Percentiles rank a stretch among this genome's conserved stretches.
phyloP scores from a whole-genome alignment of 768 basidiomycete genomes.

The Boletus rubroflammeus region DNA sequence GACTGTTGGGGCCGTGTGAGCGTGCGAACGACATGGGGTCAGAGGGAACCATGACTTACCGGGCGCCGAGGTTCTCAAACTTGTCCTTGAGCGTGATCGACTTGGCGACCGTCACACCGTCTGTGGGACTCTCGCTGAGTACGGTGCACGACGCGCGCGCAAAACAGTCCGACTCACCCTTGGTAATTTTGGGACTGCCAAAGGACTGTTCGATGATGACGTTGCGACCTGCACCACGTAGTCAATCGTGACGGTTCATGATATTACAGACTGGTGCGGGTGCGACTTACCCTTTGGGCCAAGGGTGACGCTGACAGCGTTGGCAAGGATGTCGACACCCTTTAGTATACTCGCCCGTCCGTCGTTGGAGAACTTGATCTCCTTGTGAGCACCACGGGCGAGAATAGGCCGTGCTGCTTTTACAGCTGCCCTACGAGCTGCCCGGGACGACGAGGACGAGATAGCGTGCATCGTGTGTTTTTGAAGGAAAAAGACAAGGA shows the following conservation, averaged over 20 bases:
- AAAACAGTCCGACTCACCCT: conserved; percentile 50
- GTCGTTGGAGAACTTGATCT: conserved; percentile 95
- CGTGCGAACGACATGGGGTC: not conserved
- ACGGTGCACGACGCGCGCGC: not conserved
- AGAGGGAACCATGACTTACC: conserved; percentile 48
- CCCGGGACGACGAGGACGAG: conserved; percentile 59
- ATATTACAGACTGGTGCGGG: too few relatives aligned
- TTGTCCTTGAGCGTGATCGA: conserved; percentile 92
- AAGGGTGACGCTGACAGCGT: conserved; percentile 94
- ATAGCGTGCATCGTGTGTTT: conserved; percentile 62
- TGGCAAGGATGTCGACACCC: conserved; percentile 95
- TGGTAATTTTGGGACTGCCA: conserved; percentile 93
- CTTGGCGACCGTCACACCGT: conserved; percentile 98
- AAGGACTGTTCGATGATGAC: conserved; percentile 96
- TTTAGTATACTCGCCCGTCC: conserved; percentile 90
- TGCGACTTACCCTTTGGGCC: conserved; percentile 82
- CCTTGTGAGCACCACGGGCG: conserved; percentile 85
- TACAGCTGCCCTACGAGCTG: conserved; percentile 63
- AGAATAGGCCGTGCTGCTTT: conserved; percentile 52
- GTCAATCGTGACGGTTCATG: conserved; percentile 8
- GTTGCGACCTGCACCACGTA: conserved; percentile 65
- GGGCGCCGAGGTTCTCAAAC: conserved; percentile 97
- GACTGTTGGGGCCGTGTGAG: conserved; percentile 42
- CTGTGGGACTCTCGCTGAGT: conserved; percentile 36
- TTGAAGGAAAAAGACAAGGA: conserved; percentile 2